phyloP scores from a whole-genome alignment of 176 grass and related monocot species.

The Bromus sterilis region DNA sequence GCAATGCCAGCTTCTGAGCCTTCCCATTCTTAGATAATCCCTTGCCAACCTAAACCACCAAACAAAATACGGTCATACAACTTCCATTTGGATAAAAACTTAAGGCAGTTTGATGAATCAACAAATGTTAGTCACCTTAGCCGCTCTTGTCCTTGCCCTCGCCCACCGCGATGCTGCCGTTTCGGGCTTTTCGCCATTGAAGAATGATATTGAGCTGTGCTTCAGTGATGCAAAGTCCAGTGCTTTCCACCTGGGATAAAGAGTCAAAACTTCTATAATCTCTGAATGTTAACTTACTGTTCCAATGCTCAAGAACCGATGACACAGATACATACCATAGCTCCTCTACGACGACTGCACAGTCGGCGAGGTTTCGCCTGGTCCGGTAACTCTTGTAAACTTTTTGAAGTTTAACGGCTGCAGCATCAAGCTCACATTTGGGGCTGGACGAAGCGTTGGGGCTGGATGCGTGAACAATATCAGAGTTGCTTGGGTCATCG shows the following conservation, averaged over 20 bases:
- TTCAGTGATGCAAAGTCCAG: conserved; percentile 85
- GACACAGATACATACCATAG: conserved; percentile 55
- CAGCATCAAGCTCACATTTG: conserved; percentile 57
- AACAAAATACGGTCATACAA: conserved; percentile 12
- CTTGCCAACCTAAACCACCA: conserved; percentile 69
- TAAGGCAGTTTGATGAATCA: neutral
- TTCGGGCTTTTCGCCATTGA: conserved; percentile 74
- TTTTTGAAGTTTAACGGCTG: conserved; percentile 79
- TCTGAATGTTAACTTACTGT: neutral
- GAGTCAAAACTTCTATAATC: neutral
- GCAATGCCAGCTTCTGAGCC: conserved; percentile 88
- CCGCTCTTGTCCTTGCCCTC: conserved; percentile 69
- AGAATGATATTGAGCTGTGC: conserved; percentile 88
- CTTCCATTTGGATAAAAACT: conserved; percentile 19
- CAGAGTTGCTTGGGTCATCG: neutral
- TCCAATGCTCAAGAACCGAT: neutral
- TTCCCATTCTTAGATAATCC: conserved; percentile 82
- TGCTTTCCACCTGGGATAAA: conserved; percentile 73
- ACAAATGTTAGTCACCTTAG: conserved; percentile 60
- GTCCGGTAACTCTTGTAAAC: conserved; percentile 93
- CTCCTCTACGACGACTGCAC: conserved; percentile 89
- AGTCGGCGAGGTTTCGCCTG: conserved; percentile 75
- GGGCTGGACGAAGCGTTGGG: conserved; percentile 24
- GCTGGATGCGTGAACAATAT: conserved; percentile 8
- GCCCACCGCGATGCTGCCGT: conserved; percentile 84